Evolutionary conservation across 495 filamentous ascomycete genomes (phyloP).

Genomic region (Staphylotrichum longicolle): DNA sequence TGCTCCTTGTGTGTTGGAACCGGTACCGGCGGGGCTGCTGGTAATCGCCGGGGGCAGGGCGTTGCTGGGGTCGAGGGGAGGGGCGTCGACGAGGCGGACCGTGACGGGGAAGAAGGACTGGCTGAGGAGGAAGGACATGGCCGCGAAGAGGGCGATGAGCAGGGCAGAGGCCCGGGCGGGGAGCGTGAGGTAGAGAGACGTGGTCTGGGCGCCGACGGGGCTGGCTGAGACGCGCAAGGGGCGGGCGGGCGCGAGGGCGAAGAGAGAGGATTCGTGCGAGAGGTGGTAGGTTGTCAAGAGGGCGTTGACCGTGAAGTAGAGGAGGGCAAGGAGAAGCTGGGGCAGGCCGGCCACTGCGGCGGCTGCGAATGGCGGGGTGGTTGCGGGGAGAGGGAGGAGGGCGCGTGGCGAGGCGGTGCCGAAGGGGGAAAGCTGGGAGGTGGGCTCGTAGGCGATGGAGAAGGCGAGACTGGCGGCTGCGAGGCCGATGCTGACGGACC

Average conservation of each 20-base stretch:
- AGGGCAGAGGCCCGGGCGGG: conserved; percentile 41
- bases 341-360: conserved; percentile 38
- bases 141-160: conserved; percentile 37
- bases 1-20: too few species aligned
- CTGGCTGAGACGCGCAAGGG: conserved; percentile 39
- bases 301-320: conserved; percentile 44
- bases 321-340: conserved; percentile 40
- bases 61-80: background rate
- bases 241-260: conserved; percentile 29
- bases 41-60: background rate
- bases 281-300: conserved; percentile 42
- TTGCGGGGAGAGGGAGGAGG: conserved; percentile 23
- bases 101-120: conserved; percentile 35
- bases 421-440: conserved; percentile 32
- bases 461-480: conserved; percentile 36
- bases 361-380: conserved; percentile 20
- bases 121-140: conserved; percentile 39
- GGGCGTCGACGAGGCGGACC: conserved; percentile 13
- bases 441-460: conserved; percentile 23
- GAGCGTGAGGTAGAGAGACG: conserved; percentile 43
- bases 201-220: conserved; percentile 36
- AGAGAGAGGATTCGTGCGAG: conserved; percentile 45
- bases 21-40: background rate
- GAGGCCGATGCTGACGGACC: conserved; percentile 30
- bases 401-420: conserved; percentile 30